Base-by-base conservation (phyloP, 257 asterid species). In the Przewalskia tangutica region DNA sequence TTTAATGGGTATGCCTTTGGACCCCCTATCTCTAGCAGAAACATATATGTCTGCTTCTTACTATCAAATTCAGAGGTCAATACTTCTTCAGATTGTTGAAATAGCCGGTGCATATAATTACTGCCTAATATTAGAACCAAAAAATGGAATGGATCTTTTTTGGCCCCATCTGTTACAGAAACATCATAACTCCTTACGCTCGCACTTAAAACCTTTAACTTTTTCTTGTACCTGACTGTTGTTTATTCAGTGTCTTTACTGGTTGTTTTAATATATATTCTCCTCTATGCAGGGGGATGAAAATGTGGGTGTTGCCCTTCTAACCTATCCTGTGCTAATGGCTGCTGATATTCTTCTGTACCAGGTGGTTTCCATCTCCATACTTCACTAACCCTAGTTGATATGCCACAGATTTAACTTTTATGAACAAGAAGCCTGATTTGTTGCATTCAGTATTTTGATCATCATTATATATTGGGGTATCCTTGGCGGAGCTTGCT, bases 261-360 rank as follows among this genome's bases (percentile, higher is more conserved):
- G 7, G 63, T 51, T 27, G 16, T 75, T 27, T 50, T 75, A 27
- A 75, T 36, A 38, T 38, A 59, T 17, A 9, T 53, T 54, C 59
- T 80, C 77, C 66, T 73, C 59, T 80, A 27, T 85, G 79, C 88
- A 94, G 98, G 98, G 98, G 65, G 97, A 89, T 90, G 98, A 96
- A 79, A 96, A 93, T 90, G 99, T 96, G 86, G 98, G 98, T 76
- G 99, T 93, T 83, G 98, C 90, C 76, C 95, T 94, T 80, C 89
- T 96, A 82, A 94, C 98, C 48, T 96, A 96, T 88, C 98, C 99
- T 58, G 98, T 93, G 83, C 89, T 96, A 86, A 96, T 96, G 98
- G 97, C 99, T 58, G 93, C 98, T 82, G 99, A 94, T 87, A 96
- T 96, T 84, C 97, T 96, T 82, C 90, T 94, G 82, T 94, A 94